Percentiles rank a stretch among this genome's conserved stretches.
These are phyloP conservation scores for Poa pratensis DNA, from an alignment of 176 grass and related monocot species.

Conservation along the genomic window DNA sequence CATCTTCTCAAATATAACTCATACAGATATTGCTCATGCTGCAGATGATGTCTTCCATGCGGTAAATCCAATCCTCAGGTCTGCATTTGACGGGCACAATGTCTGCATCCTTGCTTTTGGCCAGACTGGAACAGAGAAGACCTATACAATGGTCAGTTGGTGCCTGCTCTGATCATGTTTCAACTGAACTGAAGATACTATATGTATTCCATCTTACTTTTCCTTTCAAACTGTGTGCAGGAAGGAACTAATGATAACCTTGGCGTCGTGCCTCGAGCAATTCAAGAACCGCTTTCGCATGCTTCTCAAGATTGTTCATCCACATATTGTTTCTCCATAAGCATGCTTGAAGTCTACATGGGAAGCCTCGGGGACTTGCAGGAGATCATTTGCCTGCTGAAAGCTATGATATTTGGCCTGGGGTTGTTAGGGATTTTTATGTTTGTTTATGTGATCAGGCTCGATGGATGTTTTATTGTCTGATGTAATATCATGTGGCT, in stretches of 20 bases:
- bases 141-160: slow-evolving; percentile 78
- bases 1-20: slow-evolving; percentile 11
- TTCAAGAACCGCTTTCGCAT: slow-evolving; percentile 73
- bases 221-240: slow-evolving; percentile 46
- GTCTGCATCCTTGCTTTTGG: slow-evolving; percentile 83
- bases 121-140: slow-evolving; percentile 83
- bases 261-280: slow-evolving; percentile 71
- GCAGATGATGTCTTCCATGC: slow-evolving; percentile 74
- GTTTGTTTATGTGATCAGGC: too few relatives aligned
- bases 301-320: slow-evolving; percentile 64
- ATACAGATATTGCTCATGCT: slow-evolving; percentile 29
- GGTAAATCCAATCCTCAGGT: slow-evolving; percentile 75
- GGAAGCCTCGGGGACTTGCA: slow-evolving; percentile 77
- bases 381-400: too few relatives aligned
- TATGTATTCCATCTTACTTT: neutral
- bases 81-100: slow-evolving; percentile 78
- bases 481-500: too few relatives aligned
- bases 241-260: slow-evolving; percentile 72
- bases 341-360: slow-evolving; percentile 95
- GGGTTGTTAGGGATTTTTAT: too few relatives aligned
- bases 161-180: slow-evolving; percentile 24
- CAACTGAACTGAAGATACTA: neutral
- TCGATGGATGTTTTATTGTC: too few relatives aligned
- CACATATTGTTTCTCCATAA: slow-evolving; percentile 73
- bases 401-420: too few relatives aligned